Conservation (phyloP, 2,329 filamentous ascomycete genomes). For the Allantophomopsis cytisporea region DNA sequence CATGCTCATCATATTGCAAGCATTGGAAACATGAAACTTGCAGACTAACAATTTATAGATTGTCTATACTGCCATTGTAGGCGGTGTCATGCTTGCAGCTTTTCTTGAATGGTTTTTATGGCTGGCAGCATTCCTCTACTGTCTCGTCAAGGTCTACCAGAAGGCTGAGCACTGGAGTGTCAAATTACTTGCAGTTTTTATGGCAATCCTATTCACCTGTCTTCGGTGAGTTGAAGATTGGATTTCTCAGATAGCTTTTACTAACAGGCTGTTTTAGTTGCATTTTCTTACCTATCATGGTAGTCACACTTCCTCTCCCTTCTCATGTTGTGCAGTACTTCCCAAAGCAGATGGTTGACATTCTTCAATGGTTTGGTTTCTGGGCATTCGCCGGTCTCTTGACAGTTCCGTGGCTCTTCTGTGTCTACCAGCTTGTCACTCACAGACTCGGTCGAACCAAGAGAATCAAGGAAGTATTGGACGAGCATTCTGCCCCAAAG, state of each 20-base stretch:
- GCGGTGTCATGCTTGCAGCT: conserved; percentile 69
- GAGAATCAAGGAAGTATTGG: conserved; percentile 70
- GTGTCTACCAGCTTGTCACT: conserved; percentile 81
- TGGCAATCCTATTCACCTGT: conserved; percentile 59
- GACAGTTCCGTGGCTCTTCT: conserved; percentile 84
- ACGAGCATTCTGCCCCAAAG: conserved; percentile 79
- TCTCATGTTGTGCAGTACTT: conserved; percentile 58
- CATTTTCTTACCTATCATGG: conserved; percentile 86
- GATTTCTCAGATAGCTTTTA: background rate
- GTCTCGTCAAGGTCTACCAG: conserved; percentile 71
- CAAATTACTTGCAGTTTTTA: conserved; percentile 59
- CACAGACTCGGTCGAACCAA: conserved; percentile 73
- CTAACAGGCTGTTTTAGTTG: conserved; percentile 30
- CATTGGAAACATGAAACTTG: background rate
- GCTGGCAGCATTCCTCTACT: conserved; percentile 90
- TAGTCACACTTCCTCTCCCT: conserved; percentile 81
- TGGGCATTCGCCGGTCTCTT: conserved; percentile 81
- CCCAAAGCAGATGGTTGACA: conserved; percentile 50
- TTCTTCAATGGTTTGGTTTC: conserved; percentile 91
- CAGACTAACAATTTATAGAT: conserved; percentile 42
- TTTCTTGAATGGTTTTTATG: conserved; percentile 89
- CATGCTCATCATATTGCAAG: background rate
- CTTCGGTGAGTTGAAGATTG: conserved; percentile 44
- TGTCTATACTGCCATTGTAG: conserved; percentile 70
- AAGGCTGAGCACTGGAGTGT: conserved; percentile 88